phyloP scores from a whole-genome alignment of 1,284 basidiomycete genomes.

The Athelia sp. region DNA sequence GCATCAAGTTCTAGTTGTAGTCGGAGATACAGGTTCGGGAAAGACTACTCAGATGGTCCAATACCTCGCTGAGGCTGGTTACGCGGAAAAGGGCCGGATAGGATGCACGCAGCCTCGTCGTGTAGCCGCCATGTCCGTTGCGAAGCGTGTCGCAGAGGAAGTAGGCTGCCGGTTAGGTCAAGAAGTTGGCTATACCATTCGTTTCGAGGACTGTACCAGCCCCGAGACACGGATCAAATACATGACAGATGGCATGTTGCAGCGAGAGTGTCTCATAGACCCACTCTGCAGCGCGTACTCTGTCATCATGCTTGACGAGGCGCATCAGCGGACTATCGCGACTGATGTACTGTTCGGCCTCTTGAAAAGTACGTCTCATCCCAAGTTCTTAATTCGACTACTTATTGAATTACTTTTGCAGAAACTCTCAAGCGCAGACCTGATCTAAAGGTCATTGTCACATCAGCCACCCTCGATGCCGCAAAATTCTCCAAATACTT shows the following conservation, averaged over 20 bases:
- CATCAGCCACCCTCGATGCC: conserved; percentile 97
- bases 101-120: conserved; percentile 98
- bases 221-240: conserved; percentile 99
- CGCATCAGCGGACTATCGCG: conserved; percentile 96
- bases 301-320: conserved; percentile 98
- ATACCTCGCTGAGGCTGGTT: conserved; percentile 87
- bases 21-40: conserved; percentile 92
- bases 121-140: conserved; percentile 99
- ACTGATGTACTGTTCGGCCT: conserved; percentile 98
- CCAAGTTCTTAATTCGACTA: not conserved
- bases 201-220: conserved; percentile 98
- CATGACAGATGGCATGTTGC: conserved; percentile 99
- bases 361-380: conserved; percentile 75
- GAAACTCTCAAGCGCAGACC: conserved; percentile 92
- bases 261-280: conserved; percentile 94
- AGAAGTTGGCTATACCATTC: conserved; percentile 97
- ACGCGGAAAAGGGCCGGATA: conserved; percentile 83
- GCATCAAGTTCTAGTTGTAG: conserved; percentile 94
- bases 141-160: conserved; percentile 97
- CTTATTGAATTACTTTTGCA: conserved; percentile 30
- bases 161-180: conserved; percentile 95
- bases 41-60: conserved; percentile 96
- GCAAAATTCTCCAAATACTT: conserved; percentile 99
- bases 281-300: conserved; percentile 91
- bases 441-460: conserved; percentile 97